Evolutionary conservation across 768 basidiomycete genomes (phyloP).

Genomic region (Tremella fuciformis): DNA sequence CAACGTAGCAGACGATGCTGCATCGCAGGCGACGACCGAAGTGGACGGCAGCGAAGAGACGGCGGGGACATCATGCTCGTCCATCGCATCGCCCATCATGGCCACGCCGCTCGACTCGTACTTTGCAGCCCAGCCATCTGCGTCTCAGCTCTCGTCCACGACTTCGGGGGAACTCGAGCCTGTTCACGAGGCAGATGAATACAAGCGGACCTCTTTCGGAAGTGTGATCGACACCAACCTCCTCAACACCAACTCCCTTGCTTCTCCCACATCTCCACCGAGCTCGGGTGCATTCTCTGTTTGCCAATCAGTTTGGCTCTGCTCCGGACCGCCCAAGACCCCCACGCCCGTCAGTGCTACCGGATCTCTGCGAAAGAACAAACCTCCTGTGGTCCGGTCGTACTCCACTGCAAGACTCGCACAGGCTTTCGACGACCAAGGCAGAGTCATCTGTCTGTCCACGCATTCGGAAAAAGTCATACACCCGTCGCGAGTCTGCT

Average conservation of each 20-base stretch:
- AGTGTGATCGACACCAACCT: background rate
- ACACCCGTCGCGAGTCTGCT: background rate
- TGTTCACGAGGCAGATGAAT: no score
- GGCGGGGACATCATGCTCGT: no score
- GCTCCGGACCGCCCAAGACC: background rate
- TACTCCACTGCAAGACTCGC: constrained; percentile 2
- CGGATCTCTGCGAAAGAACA: background rate
- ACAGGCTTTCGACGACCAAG: constrained; percentile 6
- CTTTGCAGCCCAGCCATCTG: no score
- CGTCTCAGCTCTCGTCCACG: no score
- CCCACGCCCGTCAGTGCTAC: background rate
- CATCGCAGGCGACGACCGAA: no score
- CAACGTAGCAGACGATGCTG: no score
- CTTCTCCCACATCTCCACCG: background rate
- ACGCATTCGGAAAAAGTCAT: constrained; percentile 4
- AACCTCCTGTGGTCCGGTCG: background rate
- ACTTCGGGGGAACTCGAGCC: no score
- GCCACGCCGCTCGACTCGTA: no score
- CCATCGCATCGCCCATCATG: no score
- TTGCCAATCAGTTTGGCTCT: background rate
- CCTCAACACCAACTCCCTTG: background rate
- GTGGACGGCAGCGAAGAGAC: no score
- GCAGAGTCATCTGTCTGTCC: constrained; percentile 5
- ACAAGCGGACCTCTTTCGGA: no score
- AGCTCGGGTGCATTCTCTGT: background rate